Evolutionary conservation across 2,329 filamentous ascomycete species (phyloP).

Genomic region (Aspergillus piperis): DNA sequence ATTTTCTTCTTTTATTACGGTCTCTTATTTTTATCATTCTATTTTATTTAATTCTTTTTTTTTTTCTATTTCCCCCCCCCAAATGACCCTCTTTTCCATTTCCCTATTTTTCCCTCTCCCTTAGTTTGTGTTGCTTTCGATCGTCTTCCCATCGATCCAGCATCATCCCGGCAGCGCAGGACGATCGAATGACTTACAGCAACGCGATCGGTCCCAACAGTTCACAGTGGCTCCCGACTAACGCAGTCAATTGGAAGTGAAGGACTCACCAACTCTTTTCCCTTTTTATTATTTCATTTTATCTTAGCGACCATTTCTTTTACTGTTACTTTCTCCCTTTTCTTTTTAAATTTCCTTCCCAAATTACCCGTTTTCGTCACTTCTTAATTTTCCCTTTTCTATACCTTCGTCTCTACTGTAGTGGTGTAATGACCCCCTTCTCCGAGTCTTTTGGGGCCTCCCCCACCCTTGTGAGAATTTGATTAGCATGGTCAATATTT

Average conservation of each 20-base stretch:
- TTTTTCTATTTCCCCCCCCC: too few species aligned
- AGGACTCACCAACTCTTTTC: background rate
- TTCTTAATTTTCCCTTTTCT: background rate
- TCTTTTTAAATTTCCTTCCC: background rate
- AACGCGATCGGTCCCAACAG: conserved; percentile 24
- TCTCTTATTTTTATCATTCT: too few species aligned
- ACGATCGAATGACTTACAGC: conserved; percentile 30
- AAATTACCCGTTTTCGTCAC: background rate
- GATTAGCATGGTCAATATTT: background rate
- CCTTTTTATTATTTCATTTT: background rate
- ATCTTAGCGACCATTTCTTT: background rate
- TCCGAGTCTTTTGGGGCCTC: background rate
- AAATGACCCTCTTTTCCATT: too few species aligned
- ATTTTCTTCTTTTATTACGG: too few species aligned
- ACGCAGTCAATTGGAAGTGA: conserved; percentile 11
- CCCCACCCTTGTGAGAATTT: background rate
- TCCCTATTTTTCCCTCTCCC: background rate
- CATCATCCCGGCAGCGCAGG: conserved; percentile 25
- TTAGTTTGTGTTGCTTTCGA: conserved; percentile 7
- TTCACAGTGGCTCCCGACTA: conserved; percentile 18
- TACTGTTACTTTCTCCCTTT: background rate
- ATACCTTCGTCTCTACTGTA: background rate
- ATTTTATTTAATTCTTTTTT: too few species aligned
- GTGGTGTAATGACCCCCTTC: background rate
- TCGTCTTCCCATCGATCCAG: conserved; percentile 20